Percentiles rank a stretch among this genome's conserved stretches.
Conservation (phyloP, 768 basidiomycete genomes). For the Boletus rufocinnamomeus region DNA sequence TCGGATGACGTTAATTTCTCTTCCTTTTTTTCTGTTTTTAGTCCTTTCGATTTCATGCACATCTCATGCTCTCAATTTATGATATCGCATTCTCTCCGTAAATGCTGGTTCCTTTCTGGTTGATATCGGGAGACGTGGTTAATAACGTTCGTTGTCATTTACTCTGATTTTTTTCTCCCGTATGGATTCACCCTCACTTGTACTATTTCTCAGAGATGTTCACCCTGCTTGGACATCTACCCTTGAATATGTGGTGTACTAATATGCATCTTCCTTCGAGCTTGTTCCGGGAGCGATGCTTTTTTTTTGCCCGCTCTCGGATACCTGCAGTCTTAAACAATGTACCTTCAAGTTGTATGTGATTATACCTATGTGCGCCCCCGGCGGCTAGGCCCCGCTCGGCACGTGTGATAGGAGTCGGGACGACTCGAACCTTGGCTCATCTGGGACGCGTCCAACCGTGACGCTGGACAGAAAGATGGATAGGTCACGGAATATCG, state of each 20-base stretch:
- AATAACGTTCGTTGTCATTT: background rate
- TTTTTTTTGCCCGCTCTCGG: background rate
- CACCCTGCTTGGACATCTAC: background rate
- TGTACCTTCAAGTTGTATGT: background rate
- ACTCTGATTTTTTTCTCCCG: background rate
- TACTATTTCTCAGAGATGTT: background rate
- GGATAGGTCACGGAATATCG: no score
- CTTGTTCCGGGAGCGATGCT: background rate
- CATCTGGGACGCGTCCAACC: no score
- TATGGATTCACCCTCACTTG: background rate
- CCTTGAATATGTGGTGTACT: background rate
- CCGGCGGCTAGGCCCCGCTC: no score
- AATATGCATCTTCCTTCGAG: background rate
- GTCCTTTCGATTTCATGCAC: background rate
- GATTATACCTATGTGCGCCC: background rate
- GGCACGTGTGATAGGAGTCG: no score
- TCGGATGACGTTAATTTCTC: background rate
- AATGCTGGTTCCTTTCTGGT: background rate
- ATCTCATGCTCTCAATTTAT: slow-evolving; percentile 11
- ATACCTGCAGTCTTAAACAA: background rate
- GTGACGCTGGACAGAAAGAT: no score
- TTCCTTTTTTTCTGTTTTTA: background rate
- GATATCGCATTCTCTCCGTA: background rate
- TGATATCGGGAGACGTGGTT: background rate
- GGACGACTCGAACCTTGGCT: no score